Conservation (phyloP, 768 basidiomycete genomes). For the Lactifluus subvellereus region DNA sequence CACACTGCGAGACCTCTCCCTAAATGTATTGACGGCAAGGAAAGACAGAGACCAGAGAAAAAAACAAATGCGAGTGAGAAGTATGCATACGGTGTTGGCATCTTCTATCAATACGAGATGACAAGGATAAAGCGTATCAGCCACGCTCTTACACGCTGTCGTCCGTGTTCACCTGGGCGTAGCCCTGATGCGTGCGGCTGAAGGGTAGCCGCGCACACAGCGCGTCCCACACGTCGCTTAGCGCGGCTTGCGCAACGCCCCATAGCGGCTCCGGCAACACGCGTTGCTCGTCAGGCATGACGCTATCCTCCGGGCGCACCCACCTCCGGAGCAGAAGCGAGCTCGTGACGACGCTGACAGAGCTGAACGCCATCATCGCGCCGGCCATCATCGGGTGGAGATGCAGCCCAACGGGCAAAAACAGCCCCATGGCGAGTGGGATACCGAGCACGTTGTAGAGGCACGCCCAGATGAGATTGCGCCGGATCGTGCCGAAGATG, state of each 20-base stretch:
- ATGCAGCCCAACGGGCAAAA: constrained; percentile 87
- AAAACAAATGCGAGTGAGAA: no score
- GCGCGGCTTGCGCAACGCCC: constrained; percentile 38
- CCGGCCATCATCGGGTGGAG: constrained; percentile 98
- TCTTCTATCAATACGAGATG: no score
- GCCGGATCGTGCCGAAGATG: constrained; percentile 86
- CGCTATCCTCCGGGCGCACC: constrained; percentile 60
- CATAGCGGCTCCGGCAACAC: constrained; percentile 34
- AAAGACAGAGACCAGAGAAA: no score
- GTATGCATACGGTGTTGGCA: no score
- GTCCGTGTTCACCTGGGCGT: constrained; percentile 68
- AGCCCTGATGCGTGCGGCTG: constrained; percentile 44
- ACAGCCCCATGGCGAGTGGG: constrained; percentile 95
- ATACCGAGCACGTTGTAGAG: constrained; percentile 91
- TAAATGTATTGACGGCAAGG: no score
- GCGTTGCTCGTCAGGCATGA: constrained; percentile 58
- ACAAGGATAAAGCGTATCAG: no score
- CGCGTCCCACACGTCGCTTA: constrained; percentile 41
- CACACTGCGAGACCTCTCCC: no score
- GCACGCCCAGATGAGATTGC: constrained; percentile 96
- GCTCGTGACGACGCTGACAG: constrained; percentile 90
- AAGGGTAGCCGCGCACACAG: constrained; percentile 39
- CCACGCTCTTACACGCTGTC: constrained; percentile 29
- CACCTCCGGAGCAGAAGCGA: constrained; percentile 84
- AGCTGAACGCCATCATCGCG: constrained; percentile 98